Base-by-base conservation (phyloP, 2,329 filamentous ascomycete genomes). In the Chrysoporthe cubensis region DNA sequence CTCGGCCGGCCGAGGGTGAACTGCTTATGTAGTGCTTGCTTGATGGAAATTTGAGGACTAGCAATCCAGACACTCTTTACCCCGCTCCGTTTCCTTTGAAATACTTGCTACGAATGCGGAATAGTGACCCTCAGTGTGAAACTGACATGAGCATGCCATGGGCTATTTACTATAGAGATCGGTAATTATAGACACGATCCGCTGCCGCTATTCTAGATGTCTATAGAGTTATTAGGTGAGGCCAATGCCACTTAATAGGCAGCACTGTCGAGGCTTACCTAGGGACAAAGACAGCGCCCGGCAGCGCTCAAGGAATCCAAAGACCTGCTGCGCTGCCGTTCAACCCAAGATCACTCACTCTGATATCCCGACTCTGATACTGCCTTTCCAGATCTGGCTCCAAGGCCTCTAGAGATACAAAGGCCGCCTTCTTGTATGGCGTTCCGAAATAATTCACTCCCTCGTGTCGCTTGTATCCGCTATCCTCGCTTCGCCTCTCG, bases 381-480 rank as follows among this genome's bases (percentile, higher is more conserved):
- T 54, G 57, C 3, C 50, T 54, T 32, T 46, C 34, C 14, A 70
- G 34, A 11, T 68, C 50, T 1, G 71, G 71, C 64, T 72, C 70
- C 44, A 72, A 21, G 1, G 44, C 65, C 3, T 69, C 66, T 1
- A 72, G 61, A 26, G 64, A 54, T 16, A 71, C 56, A 2, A 62
- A 44, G 4, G 71, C n/a, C 1, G 54, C 66, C 40, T 70, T 62
- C 7, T 54, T 65, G n/a, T 72, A 72, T n/a, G 71, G 70, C 4
- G 71, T 70, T 6, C 71, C 71, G 8, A 71, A 72, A 37, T 72
- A 72, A 48, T 72, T 72, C 7, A 60, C 68, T 8, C 71, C 70
- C 32, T 69, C 65, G 1, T 64, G 69, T 13, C 67, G 37, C 57
- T 64, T 66, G 32, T 71, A 66, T 11, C 60, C 40, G 14, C 34